A percentile compares a stretch with the other conserved stretches of the same genome.
These are phyloP conservation scores for Poteriospumella lacustris DNA, from an alignment of 108 stramenopile genomes.

Conservation along the genomic window DNA sequence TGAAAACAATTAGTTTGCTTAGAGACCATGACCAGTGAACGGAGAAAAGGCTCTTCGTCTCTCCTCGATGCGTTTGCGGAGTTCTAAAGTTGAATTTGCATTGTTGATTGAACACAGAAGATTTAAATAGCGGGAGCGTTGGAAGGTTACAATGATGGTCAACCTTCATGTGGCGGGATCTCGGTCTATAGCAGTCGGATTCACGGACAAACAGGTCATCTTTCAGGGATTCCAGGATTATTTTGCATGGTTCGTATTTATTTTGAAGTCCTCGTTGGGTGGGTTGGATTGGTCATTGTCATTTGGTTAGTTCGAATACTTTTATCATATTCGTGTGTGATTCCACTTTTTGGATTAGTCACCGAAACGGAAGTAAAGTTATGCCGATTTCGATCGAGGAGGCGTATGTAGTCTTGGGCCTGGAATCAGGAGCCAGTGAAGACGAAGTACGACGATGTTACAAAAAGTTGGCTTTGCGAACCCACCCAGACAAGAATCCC, in stretches of 20 bases:
- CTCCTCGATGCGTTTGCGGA: no score
- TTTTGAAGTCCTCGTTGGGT: background rate
- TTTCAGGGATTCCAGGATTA: background rate
- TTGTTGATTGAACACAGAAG: no score
- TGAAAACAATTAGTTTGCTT: no score
- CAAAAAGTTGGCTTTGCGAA: constrained; percentile 15
- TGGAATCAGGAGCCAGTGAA: background rate
- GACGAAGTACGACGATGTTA: constrained; percentile 11
- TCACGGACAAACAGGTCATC: background rate
- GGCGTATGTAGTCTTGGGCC: background rate
- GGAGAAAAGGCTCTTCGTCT: no score
- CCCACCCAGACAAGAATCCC: constrained; percentile 30
- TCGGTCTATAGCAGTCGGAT: no score
- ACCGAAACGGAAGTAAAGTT: background rate
- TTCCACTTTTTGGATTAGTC: background rate
- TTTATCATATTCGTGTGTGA: background rate
- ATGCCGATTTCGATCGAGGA: background rate
- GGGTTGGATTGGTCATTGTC: background rate
- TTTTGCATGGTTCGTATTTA: background rate
- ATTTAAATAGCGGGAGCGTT: no score
- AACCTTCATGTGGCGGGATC: no score
- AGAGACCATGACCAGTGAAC: no score
- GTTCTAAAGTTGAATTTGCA: no score
- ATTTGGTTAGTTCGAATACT: background rate
- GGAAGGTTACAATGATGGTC: no score